Percentiles rank a stretch among this genome's conserved stretches.
Evolutionary conservation across 331 rosid genomes (phyloP).

Genomic region (Cydonia oblonga): DNA sequence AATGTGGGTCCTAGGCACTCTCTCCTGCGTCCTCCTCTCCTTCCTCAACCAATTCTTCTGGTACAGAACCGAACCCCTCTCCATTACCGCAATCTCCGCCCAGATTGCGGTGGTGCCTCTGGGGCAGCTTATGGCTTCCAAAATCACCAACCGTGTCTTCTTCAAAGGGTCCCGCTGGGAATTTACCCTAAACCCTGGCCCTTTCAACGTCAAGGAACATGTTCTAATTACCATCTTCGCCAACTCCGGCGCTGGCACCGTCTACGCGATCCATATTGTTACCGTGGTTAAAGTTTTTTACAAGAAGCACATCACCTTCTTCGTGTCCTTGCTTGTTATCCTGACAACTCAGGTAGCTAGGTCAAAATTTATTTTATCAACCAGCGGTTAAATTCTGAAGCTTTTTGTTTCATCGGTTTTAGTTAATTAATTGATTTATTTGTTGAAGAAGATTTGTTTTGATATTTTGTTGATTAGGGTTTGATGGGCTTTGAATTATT

Average conservation of each 20-base stretch:
- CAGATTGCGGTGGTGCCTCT: slow-evolving; percentile 87
- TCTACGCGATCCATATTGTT: slow-evolving; percentile 73
- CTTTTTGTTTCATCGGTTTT: too few relatives aligned
- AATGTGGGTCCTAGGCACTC: slow-evolving; percentile 75
- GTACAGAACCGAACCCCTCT: slow-evolving; percentile 68
- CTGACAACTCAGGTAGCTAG: slow-evolving; percentile 76
- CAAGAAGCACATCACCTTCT: slow-evolving; percentile 38
- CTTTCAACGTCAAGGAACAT: slow-evolving; percentile 89
- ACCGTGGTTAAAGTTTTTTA: slow-evolving; percentile 66
- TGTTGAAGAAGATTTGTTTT: background rate
- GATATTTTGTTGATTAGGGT: background rate
- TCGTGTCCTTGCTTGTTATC: slow-evolving; percentile 57
- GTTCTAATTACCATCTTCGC: slow-evolving; percentile 89
- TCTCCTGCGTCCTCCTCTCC: slow-evolving; percentile 57
- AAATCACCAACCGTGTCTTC: slow-evolving; percentile 37
- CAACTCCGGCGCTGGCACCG: slow-evolving; percentile 78
- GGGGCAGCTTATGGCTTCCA: slow-evolving; percentile 73
- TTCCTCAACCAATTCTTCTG: slow-evolving; percentile 89
- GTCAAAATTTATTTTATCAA: too few relatives aligned
- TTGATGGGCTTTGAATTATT: slow-evolving; percentile 1
- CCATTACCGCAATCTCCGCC: slow-evolving; percentile 72
- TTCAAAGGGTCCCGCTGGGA: slow-evolving; percentile 38
- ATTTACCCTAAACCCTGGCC: slow-evolving; percentile 68
- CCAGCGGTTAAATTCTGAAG: too few relatives aligned
- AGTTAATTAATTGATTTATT: background rate